Evolutionary conservation across 2,329 filamentous ascomycete species (phyloP).

Genomic region (Diaporthe vaccinii): DNA sequence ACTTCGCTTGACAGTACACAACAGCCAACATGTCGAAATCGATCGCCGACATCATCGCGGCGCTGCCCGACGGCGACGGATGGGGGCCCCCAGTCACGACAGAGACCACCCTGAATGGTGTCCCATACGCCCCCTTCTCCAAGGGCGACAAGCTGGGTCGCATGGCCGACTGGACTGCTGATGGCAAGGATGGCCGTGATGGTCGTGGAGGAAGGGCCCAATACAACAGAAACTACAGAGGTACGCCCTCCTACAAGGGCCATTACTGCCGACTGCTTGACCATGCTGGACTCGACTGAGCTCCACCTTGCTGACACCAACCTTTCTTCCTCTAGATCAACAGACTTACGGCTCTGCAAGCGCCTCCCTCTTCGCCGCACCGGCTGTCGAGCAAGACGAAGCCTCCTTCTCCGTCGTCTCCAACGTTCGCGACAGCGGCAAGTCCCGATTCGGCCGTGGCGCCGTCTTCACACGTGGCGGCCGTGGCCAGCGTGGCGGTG

Average conservation of each 20-base stretch:
- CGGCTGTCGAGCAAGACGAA: conserved; percentile 89
- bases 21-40: conserved; percentile 45
- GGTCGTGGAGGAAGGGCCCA: conserved; percentile 83
- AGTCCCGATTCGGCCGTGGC: conserved; percentile 89
- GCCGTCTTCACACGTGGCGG: conserved; percentile 90
- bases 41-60: conserved; percentile 74
- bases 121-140: conserved; percentile 97
- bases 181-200: conserved; percentile 86
- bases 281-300: neutral
- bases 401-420: conserved; percentile 98
- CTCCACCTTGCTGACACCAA: conserved; percentile 42
- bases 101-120: conserved; percentile 92
- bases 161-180: conserved; percentile 98
- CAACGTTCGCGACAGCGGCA: conserved; percentile 88
- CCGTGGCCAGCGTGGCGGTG: conserved; percentile 81
- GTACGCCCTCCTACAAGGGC: conserved; percentile 61
- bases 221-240: conserved; percentile 94
- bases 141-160: conserved; percentile 99
- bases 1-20: neutral
- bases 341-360: conserved; percentile 95
- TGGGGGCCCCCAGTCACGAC: conserved; percentile 89
- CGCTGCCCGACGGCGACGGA: conserved; percentile 80
- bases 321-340: conserved; percentile 75
- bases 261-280: neutral
- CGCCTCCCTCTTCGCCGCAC: conserved; percentile 88